Percentiles rank a stretch among this genome's conserved stretches.
phyloP scores from a whole-genome alignment of 1,284 basidiomycete species.

The Ceratobasidium sp. region DNA sequence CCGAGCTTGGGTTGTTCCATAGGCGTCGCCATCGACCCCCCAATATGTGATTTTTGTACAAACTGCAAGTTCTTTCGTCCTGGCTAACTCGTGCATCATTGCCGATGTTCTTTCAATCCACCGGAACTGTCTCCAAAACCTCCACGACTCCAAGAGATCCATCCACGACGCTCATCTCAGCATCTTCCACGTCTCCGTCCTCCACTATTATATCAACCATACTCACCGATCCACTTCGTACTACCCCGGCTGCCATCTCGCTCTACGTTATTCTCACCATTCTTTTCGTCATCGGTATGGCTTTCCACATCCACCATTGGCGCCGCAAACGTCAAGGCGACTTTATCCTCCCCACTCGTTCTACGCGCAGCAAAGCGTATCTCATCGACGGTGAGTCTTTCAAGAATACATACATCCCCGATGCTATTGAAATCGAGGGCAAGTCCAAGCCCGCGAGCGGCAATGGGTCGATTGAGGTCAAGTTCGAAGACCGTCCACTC shows the following conservation, averaged over 20 bases:
- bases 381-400: constrained; percentile 27
- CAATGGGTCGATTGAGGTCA: background rate
- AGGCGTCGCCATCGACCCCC: background rate
- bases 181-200: constrained; percentile 7
- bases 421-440: background rate
- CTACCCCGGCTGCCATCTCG: constrained; percentile 21
- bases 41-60: constrained; percentile 18
- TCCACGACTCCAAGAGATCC: constrained; percentile 2
- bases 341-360: constrained; percentile 16
- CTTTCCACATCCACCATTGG: constrained; percentile 28
- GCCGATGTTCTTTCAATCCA: background rate
- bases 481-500: constrained; percentile 9
- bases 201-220: background rate
- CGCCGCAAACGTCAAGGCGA: constrained; percentile 37
- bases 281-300: constrained; percentile 5
- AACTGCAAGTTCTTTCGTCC: background rate
- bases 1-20: background rate
- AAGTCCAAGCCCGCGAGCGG: background rate
- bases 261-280: constrained; percentile 23
- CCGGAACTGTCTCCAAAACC: background rate
- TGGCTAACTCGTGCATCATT: background rate
- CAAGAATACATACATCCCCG: background rate
- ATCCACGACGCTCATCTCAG: constrained; percentile 24
- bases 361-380: constrained; percentile 27
- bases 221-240: constrained; percentile 15